Evolutionary conservation across 306 rosid genomes (phyloP), one percentile per base, ranked within the genome.

Genomic region (Psophocarpus tetragonolobus): DNA sequence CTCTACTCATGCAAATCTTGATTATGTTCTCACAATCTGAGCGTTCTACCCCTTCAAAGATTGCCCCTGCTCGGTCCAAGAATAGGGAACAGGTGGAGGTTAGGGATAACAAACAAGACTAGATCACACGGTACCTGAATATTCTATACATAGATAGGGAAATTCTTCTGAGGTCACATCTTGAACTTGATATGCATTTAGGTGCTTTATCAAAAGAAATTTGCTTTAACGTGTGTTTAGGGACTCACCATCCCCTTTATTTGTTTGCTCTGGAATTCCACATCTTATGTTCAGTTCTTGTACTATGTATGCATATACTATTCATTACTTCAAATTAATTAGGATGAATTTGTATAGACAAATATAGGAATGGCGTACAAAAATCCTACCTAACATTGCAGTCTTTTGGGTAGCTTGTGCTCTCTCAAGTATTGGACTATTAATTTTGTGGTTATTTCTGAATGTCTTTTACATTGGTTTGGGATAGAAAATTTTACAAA

Each of bases 1-100:
- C 96, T 4, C 39, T 72, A 27, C 88, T 92, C 30, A 92, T 92
- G 97, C 96, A 92, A 29, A 61, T 90, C 67, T 83, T 92, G 84
- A 88, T 92, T 62, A 85, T 74, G 50, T 92, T 87, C 85, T 87
- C 97, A 32, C 96, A 90, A 79, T 74, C 97, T 0, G 97, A 92
- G 81, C 93, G 69, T 32, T 90, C 97, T 3, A 84, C 88, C 42
- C 92, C 89, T 3, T 86, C 92, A 45, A 86, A 85, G 70, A 88
- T 90, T 51, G 76, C 79, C 73, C 92, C 93, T 0, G 48, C 81
- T 8, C 85, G 81, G 78, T 62, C 84, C 71, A 77, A 33, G 64
- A 88, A 67, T 12, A 39, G 66, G 45, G 85, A 35, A 64, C 29
- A 64, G 29, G 4, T 20, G 8, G 70, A 35, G 17, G 17, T 30